These are phyloP conservation scores for Apiospora koreana DNA, from an alignment of 2,329 filamentous ascomycete species.

Conservation along the genomic window DNA sequence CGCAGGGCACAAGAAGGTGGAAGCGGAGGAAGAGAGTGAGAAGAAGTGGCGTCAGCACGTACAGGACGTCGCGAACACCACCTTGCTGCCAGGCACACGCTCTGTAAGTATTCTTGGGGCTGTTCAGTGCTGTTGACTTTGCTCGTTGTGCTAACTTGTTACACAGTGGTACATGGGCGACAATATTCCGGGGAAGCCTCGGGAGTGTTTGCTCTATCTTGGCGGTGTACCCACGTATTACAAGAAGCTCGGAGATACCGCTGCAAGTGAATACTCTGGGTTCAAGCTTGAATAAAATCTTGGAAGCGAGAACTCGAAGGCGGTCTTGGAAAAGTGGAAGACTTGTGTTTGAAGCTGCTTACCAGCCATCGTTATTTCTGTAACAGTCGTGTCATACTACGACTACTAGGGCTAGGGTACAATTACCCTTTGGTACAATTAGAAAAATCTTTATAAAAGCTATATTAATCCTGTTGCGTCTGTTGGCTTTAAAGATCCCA, in stretches of 20 bases:
- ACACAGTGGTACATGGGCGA: conserved; percentile 36
- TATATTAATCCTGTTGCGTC: no score
- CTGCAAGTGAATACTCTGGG: background rate
- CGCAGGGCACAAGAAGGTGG: conserved; percentile 31
- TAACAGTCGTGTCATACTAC: no score
- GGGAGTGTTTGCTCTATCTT: conserved; percentile 37
- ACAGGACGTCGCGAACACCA: conserved; percentile 27
- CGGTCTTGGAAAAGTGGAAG: no score
- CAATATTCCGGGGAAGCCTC: conserved; percentile 41
- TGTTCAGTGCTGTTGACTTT: background rate
- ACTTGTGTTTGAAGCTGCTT: no score
- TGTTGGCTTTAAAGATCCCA: no score
- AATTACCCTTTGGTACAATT: no score
- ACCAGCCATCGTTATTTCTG: no score
- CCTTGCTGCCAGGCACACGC: conserved; percentile 31
- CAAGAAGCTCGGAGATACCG: conserved; percentile 9
- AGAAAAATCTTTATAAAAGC: no score
- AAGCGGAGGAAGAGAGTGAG: conserved; percentile 30
- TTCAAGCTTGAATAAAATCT: background rate
- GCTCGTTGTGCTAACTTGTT: background rate
- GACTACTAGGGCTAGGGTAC: no score
- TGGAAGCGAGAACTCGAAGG: background rate
- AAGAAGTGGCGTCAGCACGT: conserved; percentile 32
- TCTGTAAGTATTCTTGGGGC: conserved; percentile 23
- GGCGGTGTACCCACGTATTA: conserved; percentile 23